Evolutionary conservation across 1,139 yeast species (phyloP), one percentile per base, ranked within the genome.

Genomic region (Diutina ranongensis): DNA sequence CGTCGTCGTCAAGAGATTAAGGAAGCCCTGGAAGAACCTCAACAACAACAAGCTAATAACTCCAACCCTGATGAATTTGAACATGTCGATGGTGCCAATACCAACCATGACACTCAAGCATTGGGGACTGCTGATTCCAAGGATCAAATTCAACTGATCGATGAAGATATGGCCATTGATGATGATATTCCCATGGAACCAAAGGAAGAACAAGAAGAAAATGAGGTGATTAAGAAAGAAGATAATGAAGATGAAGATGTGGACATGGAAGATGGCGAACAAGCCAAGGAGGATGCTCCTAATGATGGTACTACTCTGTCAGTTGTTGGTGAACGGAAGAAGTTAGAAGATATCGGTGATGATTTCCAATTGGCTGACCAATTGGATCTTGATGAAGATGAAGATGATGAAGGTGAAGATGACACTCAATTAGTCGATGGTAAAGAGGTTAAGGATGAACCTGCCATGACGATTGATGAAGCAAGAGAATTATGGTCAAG

Each of bases 151-250:
- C 94, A 86, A 57, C 63, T 79, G 0, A 74, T 88, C 49, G 83
- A 89, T 57, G 95, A 89, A 45, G 82, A 80, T 15, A 82, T 76
- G 76, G 96, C 94, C 0, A 85, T 89, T 54, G 96, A 88, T 48
- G 89, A 83, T 51, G 84, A 77, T 20, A 47, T 50, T 8, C 59
- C 59, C 9, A 52, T 3, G 21, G 16, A 21, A 28, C 41, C 27
- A 3, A 2, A 21, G 28, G 31, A 19, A 4, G 31, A 36, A 16
- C n/a, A 35, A 22, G 25, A 52, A 7, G 45, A 40, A 8, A 35
- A 45, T 13, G 48, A 36, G 2, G 54, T 51, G 2, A n/a, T 31
- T 15, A 50, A 48, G 3, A 55, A 61, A 10, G 69, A 65, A 3
- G 50, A 51, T 12, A n/a, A n/a, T n/a, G 50, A 48, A 45, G 49